A percentile compares a stretch with the other conserved stretches of the same genome.
These are phyloP conservation scores for Xylariaceae sp. DNA, from an alignment of 2,329 filamentous ascomycete genomes.

Conservation along the genomic window DNA sequence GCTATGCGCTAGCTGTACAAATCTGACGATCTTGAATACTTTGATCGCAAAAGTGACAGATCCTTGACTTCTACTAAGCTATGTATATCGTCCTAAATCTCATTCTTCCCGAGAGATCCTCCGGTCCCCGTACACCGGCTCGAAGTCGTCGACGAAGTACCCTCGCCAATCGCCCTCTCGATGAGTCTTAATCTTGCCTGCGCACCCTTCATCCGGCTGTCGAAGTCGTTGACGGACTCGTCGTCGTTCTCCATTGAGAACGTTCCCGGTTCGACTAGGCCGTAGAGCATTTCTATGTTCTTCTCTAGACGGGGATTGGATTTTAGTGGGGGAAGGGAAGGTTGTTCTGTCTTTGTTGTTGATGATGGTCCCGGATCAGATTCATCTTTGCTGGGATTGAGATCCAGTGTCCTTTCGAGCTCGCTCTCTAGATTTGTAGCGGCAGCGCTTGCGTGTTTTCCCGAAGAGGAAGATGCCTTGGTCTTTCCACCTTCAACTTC, in stretches of 20 bases:
- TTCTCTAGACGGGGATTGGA: conserved; percentile 66
- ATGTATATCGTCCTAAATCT: no score
- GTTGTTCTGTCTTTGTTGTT: neutral
- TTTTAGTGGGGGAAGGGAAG: conserved; percentile 36
- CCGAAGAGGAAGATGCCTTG: neutral
- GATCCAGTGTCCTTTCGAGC: no score
- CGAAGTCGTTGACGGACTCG: conserved; percentile 85
- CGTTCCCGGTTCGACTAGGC: conserved; percentile 73
- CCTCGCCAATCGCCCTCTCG: conserved; percentile 60
- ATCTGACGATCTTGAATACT: no score
- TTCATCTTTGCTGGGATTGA: no score
- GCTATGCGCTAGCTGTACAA: no score
- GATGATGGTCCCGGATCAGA: neutral
- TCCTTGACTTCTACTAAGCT: no score
- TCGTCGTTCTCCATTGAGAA: conserved; percentile 80
- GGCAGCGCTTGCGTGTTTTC: neutral
- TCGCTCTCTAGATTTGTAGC: no score
- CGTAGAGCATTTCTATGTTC: conserved; percentile 71
- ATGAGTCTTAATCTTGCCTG: conserved; percentile 82
- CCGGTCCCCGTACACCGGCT: conserved; percentile 3
- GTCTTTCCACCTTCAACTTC: neutral
- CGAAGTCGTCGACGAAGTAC: neutral
- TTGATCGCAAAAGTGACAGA: no score
- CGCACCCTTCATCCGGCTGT: conserved; percentile 77
- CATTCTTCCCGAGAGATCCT: conserved; percentile 23